Evolutionary conservation across 2,329 filamentous ascomycete genomes (phyloP), one percentile per base, ranked within the genome.

Genomic region (Exutisphaerella laricina): DNA sequence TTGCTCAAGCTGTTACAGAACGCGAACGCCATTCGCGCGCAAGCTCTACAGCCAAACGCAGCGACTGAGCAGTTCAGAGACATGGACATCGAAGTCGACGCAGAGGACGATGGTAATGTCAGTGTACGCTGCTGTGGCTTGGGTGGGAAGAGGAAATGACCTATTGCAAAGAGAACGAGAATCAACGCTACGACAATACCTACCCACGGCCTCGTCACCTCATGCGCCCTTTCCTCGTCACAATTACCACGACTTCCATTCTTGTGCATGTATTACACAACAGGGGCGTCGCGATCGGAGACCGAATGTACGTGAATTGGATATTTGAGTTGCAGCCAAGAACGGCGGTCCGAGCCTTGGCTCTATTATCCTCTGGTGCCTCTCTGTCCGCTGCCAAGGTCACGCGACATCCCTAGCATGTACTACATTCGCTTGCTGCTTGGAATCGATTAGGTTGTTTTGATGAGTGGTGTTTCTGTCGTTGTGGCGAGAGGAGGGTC

Each of bases 1-100:
- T 18, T 26, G 25, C 33, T 35, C 33, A 26, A 32, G 34, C 12
- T 31, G 18, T 8, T 20, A 33, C 25, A 43, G 32, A 18, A 16
- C 22, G 31, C 23, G 30, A 25, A 18, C 35, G 28, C 13, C 28
- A 28, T 32, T 8, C 26, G 17, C 12, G 37, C 37, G 12, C 18
- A 17, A 40, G 26, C 37, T 13, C 17, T 28, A 30, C 31, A 45
- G 14, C 28, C 36, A 29, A 13, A 31, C 25, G 28, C 16, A 17
- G 18, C 17, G 21, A 23, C 38, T 12, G 33, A 23, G 18, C 33
- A 23, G 5, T 21, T 35, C 33, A 20, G 23, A 20, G 18, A 35
- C 14, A 20, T 20, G 8, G 18, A 20, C 8, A 17, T 9, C 14
- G n/a, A 7, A 4, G 16, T 10, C 17, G 14, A 17, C 14, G 5